Conservation (phyloP, 164 flowering plant genomes). For the Stephania cephalantha region DNA sequence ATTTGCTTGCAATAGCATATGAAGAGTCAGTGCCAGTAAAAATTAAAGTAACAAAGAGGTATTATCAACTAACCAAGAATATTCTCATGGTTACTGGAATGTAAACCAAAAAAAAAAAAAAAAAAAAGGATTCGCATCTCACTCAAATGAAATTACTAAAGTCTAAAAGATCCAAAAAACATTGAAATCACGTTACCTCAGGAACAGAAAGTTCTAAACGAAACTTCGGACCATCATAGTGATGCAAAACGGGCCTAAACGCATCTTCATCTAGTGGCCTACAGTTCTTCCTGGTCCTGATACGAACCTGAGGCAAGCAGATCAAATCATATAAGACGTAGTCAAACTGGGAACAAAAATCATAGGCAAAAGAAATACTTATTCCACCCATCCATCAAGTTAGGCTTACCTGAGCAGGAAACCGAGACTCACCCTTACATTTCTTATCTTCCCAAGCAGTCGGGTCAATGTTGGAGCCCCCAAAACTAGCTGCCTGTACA, state of each 20-base stretch:
- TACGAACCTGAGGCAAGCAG: constrained; percentile 11
- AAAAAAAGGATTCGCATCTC: neutral
- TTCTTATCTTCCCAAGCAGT: constrained; percentile 94
- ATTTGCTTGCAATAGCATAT: neutral
- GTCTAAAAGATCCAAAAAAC: neutral
- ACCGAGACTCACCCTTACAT: constrained; percentile 81
- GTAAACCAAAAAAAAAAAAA: neutral
- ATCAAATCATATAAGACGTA: neutral
- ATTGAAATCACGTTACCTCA: constrained; percentile 10
- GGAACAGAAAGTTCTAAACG: constrained; percentile 21
- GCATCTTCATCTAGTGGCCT: constrained; percentile 19
- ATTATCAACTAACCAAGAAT: neutral
- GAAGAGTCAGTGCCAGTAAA: neutral
- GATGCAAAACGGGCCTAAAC: constrained; percentile 37
- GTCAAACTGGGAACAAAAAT: neutral
- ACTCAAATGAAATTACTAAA: neutral
- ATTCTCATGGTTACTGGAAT: neutral
- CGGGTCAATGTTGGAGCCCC: constrained; percentile 83
- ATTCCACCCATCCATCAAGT: neutral
- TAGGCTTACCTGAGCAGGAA: constrained; percentile 84
- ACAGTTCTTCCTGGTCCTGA: constrained; percentile 17
- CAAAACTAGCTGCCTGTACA: constrained; percentile 70
- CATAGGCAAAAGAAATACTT: neutral
- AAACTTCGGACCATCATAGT: constrained; percentile 21
- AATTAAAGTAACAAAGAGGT: neutral